Evolutionary conservation across 164 flowering plant species (phyloP).

Genomic region (Nymphaea colorata): DNA sequence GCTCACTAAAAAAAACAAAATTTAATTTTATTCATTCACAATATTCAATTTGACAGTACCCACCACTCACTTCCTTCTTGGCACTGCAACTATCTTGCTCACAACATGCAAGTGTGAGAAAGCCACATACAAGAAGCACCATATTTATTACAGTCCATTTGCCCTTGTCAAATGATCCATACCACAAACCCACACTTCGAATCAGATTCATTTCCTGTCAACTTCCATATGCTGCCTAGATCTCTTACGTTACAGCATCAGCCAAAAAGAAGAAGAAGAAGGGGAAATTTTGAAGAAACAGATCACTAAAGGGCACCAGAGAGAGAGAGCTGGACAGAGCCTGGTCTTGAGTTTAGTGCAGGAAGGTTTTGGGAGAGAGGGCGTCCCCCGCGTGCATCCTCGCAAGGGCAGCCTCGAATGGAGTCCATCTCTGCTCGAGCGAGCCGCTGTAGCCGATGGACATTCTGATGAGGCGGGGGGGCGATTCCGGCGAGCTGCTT

Average conservation of each 20-base stretch:
- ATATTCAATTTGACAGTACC: background rate
- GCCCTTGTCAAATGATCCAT: background rate
- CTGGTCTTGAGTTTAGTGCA: background rate
- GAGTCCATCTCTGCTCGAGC: slow-evolving; percentile 79
- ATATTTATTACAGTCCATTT: background rate
- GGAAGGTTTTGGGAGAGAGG: background rate
- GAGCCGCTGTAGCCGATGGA: slow-evolving; percentile 81
- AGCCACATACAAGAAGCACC: background rate
- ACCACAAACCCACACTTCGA: background rate
- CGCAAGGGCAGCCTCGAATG: slow-evolving; percentile 59
- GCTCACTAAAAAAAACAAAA: background rate
- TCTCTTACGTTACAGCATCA: background rate
- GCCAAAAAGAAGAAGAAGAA: background rate
- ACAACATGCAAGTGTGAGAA: no score
- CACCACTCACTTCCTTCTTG: no score
- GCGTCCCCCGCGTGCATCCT: slow-evolving; percentile 24
- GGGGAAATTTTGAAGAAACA: no score
- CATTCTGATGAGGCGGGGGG: slow-evolving; percentile 83
- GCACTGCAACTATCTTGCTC: no score
- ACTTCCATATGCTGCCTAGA: background rate
- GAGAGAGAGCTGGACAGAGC: background rate
- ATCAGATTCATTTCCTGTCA: background rate
- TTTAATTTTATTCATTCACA: background rate
- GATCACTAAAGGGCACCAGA: no score
- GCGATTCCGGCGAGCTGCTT: slow-evolving; percentile 67